Conservation (phyloP, 768 basidiomycete genomes). For the Ephemerocybe angulata region DNA sequence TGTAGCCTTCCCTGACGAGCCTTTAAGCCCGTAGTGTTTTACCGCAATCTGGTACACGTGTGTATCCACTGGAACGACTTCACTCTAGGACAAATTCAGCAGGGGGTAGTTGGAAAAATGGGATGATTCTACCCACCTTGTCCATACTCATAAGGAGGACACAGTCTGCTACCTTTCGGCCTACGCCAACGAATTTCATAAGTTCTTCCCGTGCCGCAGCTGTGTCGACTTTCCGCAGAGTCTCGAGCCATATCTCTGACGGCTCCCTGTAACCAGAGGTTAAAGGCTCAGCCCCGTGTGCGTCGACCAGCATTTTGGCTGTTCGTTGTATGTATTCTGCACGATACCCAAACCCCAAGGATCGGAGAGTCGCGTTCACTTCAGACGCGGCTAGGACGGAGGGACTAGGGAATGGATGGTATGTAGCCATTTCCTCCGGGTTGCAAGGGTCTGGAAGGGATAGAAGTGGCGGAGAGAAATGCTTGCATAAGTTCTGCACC, state of each 20-base stretch:
- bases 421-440: constrained; percentile 32
- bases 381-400: constrained; percentile 55
- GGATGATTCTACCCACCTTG: constrained; percentile 48
- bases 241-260: constrained; percentile 58
- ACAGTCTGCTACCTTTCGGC: constrained; percentile 96
- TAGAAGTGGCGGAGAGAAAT: constrained; percentile 71
- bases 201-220: constrained; percentile 68
- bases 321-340: constrained; percentile 86
- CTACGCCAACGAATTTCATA: constrained; percentile 84
- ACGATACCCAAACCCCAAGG: constrained; percentile 93
- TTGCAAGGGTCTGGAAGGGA: constrained; percentile 35
- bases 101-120: neutral
- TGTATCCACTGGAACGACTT: constrained; percentile 92
- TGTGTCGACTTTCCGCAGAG: constrained; percentile 48
- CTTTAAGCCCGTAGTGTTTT: constrained; percentile 70
- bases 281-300: constrained; percentile 32
- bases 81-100: constrained; percentile 44
- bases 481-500: constrained; percentile 76
- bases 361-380: constrained; percentile 63
- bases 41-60: constrained; percentile 89
- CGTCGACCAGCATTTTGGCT: constrained; percentile 69
- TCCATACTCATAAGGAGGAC: constrained; percentile 89
- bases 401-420: constrained; percentile 85
- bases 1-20: constrained; percentile 41
- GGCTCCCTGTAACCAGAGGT: constrained; percentile 34